Evolutionary conservation across 2,329 filamentous ascomycete species (phyloP).

Genomic region (Fusarium buharicum): DNA sequence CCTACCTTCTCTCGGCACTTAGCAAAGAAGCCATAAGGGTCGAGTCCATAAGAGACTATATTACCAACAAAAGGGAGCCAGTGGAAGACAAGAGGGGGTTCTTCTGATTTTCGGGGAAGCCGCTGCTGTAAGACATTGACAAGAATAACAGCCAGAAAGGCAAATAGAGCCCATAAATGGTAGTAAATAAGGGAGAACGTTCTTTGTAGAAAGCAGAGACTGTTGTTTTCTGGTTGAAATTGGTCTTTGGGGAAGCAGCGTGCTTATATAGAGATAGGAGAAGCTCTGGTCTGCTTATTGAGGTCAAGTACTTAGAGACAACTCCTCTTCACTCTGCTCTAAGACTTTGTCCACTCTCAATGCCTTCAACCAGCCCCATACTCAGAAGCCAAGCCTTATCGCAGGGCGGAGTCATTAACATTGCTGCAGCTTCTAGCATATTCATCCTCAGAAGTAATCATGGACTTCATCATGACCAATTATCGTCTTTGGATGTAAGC

Average conservation of each 20-base stretch:
- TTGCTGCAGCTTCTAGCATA: background rate
- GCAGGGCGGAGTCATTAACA: background rate
- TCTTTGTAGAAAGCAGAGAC: background rate
- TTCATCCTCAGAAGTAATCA: slow-evolving; percentile 8
- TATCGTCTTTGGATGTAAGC: background rate
- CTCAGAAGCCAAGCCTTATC: slow-evolving; percentile 7
- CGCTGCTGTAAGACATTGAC: slow-evolving; percentile 31
- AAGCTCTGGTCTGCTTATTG: too few relatives aligned
- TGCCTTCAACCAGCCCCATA: background rate
- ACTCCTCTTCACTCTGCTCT: background rate
- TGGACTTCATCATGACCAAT: slow-evolving; percentile 2
- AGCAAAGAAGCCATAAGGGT: slow-evolving; percentile 75
- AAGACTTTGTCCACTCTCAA: background rate
- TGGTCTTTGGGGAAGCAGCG: background rate
- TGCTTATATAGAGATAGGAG: slow-evolving; percentile 13
- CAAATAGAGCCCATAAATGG: slow-evolving; percentile 9
- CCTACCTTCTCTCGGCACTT: slow-evolving; percentile 71
- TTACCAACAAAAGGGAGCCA: slow-evolving; percentile 73
- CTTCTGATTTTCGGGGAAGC: slow-evolving; percentile 37
- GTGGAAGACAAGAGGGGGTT: slow-evolving; percentile 67
- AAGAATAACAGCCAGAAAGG: slow-evolving; percentile 11
- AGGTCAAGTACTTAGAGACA: background rate
- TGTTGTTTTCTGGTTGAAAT: background rate
- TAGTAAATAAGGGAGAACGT: slow-evolving; percentile 21
- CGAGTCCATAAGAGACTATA: slow-evolving; percentile 76